phyloP scores from a whole-genome alignment of 2,329 filamentous ascomycete species.

The Fusarium incarnatum region DNA sequence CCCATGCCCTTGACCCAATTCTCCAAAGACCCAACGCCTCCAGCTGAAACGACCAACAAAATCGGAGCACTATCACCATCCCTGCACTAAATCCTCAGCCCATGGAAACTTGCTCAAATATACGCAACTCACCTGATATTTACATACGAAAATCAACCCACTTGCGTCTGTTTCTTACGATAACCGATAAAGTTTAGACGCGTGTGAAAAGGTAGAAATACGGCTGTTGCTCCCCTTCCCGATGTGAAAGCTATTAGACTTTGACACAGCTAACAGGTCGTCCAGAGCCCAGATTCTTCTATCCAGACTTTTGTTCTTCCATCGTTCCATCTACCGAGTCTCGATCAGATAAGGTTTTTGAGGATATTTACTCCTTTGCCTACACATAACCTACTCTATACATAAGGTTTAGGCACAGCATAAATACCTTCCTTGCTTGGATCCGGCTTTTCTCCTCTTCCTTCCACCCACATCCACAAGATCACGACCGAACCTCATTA shows the following conservation, averaged over 20 bases:
- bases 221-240: neutral
- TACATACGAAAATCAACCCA: constrained; percentile 1
- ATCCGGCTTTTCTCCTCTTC: too few species aligned
- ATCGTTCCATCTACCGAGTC: neutral
- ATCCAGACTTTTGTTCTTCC: neutral
- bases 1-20: neutral
- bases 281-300: too few species aligned
- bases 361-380: too few species aligned
- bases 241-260: constrained; percentile 4
- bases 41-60: constrained; percentile 1
- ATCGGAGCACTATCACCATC: constrained; percentile 9
- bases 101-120: constrained; percentile 46
- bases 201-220: constrained; percentile 19
- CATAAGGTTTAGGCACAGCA: too few species aligned
- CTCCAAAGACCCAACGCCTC: neutral
- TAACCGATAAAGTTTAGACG: neutral
- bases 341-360: neutral
- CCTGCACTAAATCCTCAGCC: constrained; percentile 22
- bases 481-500: neutral
- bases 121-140: constrained; percentile 31
- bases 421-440: too few species aligned
- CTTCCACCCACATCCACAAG: too few species aligned
- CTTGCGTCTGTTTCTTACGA: neutral
- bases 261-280: neutral
- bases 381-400: too few species aligned